Evolutionary conservation across 139 green algal genomes (phyloP).

Genomic region (Nannochloris sp.): DNA sequence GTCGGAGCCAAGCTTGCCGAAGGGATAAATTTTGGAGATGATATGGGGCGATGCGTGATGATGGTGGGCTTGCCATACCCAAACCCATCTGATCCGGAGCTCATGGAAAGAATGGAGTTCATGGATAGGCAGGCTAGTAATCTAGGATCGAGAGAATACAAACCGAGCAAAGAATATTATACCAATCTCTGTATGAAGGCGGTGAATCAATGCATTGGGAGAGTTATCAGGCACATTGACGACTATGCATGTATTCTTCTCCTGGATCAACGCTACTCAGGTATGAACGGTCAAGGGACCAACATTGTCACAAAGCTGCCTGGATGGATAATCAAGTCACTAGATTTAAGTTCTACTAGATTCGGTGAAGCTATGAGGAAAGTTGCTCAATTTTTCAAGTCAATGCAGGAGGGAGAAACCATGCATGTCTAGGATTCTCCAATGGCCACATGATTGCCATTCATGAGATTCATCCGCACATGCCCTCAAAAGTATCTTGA

Average conservation of each 20-base stretch:
- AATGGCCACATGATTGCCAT: too few species aligned
- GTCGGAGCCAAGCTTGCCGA: conserved; percentile 92
- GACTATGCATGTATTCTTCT: conserved; percentile 90
- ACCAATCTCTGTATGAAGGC: conserved; percentile 76
- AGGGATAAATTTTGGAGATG: conserved; percentile 98
- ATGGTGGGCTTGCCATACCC: conserved; percentile 92
- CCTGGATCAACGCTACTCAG: conserved; percentile 40
- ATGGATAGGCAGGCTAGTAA: conserved; percentile 44
- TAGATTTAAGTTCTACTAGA: conserved; percentile 11
- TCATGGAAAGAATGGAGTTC: conserved; percentile 77
- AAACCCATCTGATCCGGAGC: conserved; percentile 81
- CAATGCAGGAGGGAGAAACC: background rate
- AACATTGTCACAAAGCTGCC: conserved; percentile 51
- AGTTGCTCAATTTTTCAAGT: conserved; percentile 33
- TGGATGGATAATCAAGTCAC: conserved; percentile 56
- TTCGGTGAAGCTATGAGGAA: conserved; percentile 37
- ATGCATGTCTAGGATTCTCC: background rate
- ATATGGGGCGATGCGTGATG: conserved; percentile 84
- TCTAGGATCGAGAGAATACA: too few species aligned
- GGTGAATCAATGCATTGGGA: conserved; percentile 94
- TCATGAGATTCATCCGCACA: too few species aligned
- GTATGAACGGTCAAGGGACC: too few species aligned
- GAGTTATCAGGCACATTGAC: conserved; percentile 64
- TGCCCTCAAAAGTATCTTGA: too few species aligned
- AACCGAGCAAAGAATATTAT: conserved; percentile 68